Conservation (phyloP, 1,139 yeast genomes). For the Debaryomyces psychrophilus region DNA sequence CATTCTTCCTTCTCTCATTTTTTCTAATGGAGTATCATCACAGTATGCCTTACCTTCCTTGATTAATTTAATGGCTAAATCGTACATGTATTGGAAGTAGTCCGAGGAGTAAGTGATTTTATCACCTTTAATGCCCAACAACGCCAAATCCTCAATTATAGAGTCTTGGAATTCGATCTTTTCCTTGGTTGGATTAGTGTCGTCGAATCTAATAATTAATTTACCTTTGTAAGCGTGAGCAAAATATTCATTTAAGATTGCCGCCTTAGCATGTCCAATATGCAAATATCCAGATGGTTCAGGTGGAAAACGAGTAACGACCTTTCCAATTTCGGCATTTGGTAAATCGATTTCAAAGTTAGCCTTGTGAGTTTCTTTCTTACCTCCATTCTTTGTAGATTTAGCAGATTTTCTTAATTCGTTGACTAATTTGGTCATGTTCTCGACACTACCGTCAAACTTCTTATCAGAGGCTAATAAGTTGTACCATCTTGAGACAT, state of each 20-base stretch:
- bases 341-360: slow-evolving; percentile 84
- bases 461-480: slow-evolving; percentile 61
- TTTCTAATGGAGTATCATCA: slow-evolving; percentile 86
- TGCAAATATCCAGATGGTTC: slow-evolving; percentile 83
- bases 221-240: slow-evolving; percentile 90
- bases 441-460: slow-evolving; percentile 72
- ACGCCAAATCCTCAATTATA: slow-evolving; percentile 77
- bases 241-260: slow-evolving; percentile 84
- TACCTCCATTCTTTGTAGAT: slow-evolving; percentile 54
- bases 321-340: slow-evolving; percentile 85
- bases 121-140: slow-evolving; percentile 87
- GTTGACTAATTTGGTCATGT: slow-evolving; percentile 64
- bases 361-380: slow-evolving; percentile 79
- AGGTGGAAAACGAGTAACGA: slow-evolving; percentile 93
- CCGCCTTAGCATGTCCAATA: slow-evolving; percentile 94
- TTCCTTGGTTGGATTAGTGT: slow-evolving; percentile 92
- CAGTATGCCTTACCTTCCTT: slow-evolving; percentile 91
- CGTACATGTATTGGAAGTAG: slow-evolving; percentile 84
- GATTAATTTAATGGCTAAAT: slow-evolving; percentile 73
- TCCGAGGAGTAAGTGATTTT: slow-evolving; percentile 79
- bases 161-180: slow-evolving; percentile 84
- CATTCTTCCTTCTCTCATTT: slow-evolving; percentile 94
- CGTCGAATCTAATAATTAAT: slow-evolving; percentile 88
- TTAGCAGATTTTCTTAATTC: slow-evolving; percentile 76
- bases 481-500: slow-evolving; percentile 89